A percentile compares a stretch with the other conserved stretches of the same genome.
Conservation (phyloP, 1,139 yeast genomes). For the Taiozyma sp. region DNA sequence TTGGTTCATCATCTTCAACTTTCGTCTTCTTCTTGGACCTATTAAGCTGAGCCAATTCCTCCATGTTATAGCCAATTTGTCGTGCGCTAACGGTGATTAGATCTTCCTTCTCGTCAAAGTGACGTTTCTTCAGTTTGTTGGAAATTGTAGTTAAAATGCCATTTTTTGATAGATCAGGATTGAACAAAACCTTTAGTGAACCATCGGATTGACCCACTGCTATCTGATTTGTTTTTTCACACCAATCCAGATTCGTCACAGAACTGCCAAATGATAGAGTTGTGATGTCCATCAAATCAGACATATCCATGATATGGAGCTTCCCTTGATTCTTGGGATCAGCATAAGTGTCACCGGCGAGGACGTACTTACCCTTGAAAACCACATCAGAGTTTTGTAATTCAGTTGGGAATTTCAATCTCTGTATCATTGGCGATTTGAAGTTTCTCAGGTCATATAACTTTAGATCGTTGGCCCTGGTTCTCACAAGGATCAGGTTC, state of each 20-base stretch:
- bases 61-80: slow-evolving; percentile 24
- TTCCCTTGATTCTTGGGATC: neutral
- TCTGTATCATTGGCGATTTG: slow-evolving; percentile 27
- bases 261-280: slow-evolving; percentile 14
- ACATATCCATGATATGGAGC: slow-evolving; percentile 30
- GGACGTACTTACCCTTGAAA: slow-evolving; percentile 15
- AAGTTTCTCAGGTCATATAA: slow-evolving; percentile 33
- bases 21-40: slow-evolving; percentile 9
- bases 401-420: slow-evolving; percentile 17
- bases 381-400: slow-evolving; percentile 7
- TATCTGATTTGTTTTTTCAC: slow-evolving; percentile 28
- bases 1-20: neutral
- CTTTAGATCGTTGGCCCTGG: slow-evolving; percentile 19
- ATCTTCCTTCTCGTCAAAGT: slow-evolving; percentile 28
- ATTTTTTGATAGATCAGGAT: slow-evolving; percentile 27
- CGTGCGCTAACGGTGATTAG: slow-evolving; percentile 21
- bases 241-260: slow-evolving; percentile 28
- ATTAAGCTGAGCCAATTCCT: slow-evolving; percentile 13
- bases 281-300: slow-evolving; percentile 29
- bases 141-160: slow-evolving; percentile 32
- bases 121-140: slow-evolving; percentile 30
- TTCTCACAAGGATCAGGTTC: slow-evolving; percentile 9
- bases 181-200: slow-evolving; percentile 29
- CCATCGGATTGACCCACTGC: slow-evolving; percentile 31
- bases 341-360: slow-evolving; percentile 8